A percentile compares a stretch with the other conserved stretches of the same genome.
Evolutionary conservation across 1,284 basidiomycete genomes (phyloP).

Genomic region (Pseudozyma hubeiensis): DNA sequence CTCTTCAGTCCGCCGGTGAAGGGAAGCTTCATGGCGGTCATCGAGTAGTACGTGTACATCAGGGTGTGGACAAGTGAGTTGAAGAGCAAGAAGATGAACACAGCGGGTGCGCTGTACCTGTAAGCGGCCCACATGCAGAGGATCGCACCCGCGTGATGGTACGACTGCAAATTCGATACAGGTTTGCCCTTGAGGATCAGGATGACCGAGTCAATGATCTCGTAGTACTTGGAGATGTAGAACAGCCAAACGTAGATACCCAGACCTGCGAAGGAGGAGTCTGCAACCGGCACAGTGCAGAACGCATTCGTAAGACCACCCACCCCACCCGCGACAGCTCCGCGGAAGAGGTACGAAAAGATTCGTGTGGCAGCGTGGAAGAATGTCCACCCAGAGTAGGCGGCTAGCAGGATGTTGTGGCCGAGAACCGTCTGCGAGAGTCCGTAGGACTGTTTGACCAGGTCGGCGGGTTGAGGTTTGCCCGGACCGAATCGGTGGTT

Average conservation of each 20-base stretch:
- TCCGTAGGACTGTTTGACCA: conserved; percentile 49
- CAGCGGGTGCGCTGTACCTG: conserved; percentile 59
- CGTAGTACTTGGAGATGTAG: conserved; percentile 69
- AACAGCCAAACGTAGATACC: conserved; percentile 64
- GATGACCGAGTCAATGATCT: conserved; percentile 67
- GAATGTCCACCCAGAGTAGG: conserved; percentile 62
- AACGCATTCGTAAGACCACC: conserved; percentile 62
- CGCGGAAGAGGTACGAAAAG: conserved; percentile 37
- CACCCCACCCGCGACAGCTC: conserved; percentile 30
- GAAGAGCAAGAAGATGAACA: conserved; percentile 54
- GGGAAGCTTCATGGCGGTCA: conserved; percentile 62
- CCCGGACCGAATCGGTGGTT: conserved; percentile 46
- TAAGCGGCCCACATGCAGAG: conserved; percentile 67
- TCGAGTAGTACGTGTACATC: conserved; percentile 67
- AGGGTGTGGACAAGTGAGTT: conserved; percentile 52
- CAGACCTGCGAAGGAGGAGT: conserved; percentile 57
- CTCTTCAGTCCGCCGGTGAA: conserved; percentile 66
- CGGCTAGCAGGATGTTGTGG: conserved; percentile 67
- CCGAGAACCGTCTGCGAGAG: conserved; percentile 54
- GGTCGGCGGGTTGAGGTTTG: conserved; percentile 50
- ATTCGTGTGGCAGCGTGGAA: conserved; percentile 44
- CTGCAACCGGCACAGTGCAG: conserved; percentile 66
- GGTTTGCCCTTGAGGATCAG: conserved; percentile 69
- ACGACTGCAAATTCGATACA: conserved; percentile 60
- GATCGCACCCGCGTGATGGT: conserved; percentile 65